Evolutionary conservation across 148 eudicot genomes (phyloP), one percentile per base, ranked within the genome.

Genomic region (Chenopodium album): DNA sequence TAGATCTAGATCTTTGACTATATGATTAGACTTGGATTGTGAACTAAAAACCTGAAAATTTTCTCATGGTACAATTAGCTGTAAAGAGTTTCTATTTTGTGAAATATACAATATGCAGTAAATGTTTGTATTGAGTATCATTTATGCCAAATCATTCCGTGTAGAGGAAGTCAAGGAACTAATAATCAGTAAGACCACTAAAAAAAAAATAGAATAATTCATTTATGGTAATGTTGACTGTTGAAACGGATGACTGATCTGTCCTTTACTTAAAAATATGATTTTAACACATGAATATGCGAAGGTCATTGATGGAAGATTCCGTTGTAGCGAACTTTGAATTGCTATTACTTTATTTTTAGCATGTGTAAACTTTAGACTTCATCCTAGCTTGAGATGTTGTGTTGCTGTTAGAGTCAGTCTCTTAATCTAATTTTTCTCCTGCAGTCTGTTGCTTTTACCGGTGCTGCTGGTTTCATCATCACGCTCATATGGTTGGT

Each of bases 371-470:
- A 20, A 72, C 62, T 28, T 70, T 17, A 12, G 13, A 48, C 17
- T 48, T 26, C 41, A 20, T 34, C 65, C 46, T 50, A 65, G 4
- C 47, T 65, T 74, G 14, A 47, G 20, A 79, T 75, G 13, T 28
- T 41, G n/a, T 20, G 4, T 29, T 16, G 66, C 28, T 12, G 64
- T 47, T 73, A 7, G 9, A 41, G 41, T n/a, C 34, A 44, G 22
- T 54, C 32, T 44, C 28, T 29, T 80, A 11, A 81, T 86, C 29
- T 87, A 85, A 77, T 80, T 73, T 59, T 65, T 82, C 62, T 78
- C 64, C 71, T 87, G 84, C 93, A 96, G 99, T 96, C 99, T 79
- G 99, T 96, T 76, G 98, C 94, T 75, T 94, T 91, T 88, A 96
- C 99, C 77, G 99, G 98, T 83, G 91, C 89, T 79, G 82, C 90